Evolutionary conservation across 192 early-diverging fungal species (phyloP), one percentile per base, ranked within the genome.

Genomic region (Coemansia sp.): DNA sequence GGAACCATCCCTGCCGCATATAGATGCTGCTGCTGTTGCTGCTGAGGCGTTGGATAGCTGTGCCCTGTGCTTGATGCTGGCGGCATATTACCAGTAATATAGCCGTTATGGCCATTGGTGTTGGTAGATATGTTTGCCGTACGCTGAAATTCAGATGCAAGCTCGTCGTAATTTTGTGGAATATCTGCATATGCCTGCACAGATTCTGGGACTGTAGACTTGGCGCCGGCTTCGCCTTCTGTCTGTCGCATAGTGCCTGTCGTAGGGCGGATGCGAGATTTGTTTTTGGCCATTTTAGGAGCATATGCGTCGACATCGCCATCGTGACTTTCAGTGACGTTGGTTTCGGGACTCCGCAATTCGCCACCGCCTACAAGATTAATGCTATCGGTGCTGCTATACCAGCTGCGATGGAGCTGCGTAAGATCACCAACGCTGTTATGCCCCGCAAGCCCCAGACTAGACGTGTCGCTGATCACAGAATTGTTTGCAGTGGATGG

Each of bases 381-480:
- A 6, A 75, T 46, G 30, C 78, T 81, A 17, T 81, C 78, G 0
- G 78, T 72, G 63, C 78, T 81, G 67, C 78, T 81, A 53, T 75
- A 81, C 78, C 78, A 81, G 46, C 78, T 81, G 19, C 74, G 73
- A 22, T 81, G 78, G n/a, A 75, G 63, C 29, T 70, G 54, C 5
- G 66, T 51, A 4, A 75, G 50, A 51, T 81, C 78, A 29, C 70
- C 78, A 5, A 61, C 51, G 27, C 78, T 80, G 55, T 36, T 63
- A n/a, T 67, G 65, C 0, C 64, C 72, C 27, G 62, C 75, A 36
- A 76, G 65, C 7, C 75, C 75, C 8, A 56, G 8, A 24, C 75
- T 71, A 0, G 75, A 77, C 6, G 70, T 61, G 32, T 73, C 60
- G 73, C 73, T 72, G 42, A 64, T 69, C 51, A 75, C 20, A n/a